Conservation (phyloP, 148 eudicot species). For the Arbutus unedo region DNA sequence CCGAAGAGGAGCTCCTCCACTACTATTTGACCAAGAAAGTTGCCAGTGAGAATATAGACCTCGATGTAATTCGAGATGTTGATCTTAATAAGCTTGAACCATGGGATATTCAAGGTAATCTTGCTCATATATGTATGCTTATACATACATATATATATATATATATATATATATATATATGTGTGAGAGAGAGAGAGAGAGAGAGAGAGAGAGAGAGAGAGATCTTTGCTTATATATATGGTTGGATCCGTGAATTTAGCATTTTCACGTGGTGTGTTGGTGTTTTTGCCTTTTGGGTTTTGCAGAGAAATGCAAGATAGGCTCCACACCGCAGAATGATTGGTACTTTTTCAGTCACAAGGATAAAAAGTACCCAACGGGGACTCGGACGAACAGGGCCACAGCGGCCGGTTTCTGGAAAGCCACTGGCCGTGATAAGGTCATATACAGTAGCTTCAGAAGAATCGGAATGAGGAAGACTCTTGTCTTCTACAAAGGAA, state of each 20-base stretch:
- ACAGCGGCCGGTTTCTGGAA: constrained; percentile 26
- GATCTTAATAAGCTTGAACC: constrained; percentile 99
- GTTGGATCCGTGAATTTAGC: too few species aligned
- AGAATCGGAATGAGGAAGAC: constrained; percentile 30
- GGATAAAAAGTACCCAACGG: constrained; percentile 33
- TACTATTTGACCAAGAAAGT: constrained; percentile 89
- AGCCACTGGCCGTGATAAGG: constrained; percentile 28
- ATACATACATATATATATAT: too few species aligned
- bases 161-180: too few species aligned
- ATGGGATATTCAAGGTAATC: constrained; percentile 91
- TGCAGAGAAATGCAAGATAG: constrained; percentile 28
- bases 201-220: too few species aligned
- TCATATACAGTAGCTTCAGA: constrained; percentile 3
- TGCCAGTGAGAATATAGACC: constrained; percentile 77
- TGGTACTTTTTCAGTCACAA: constrained; percentile 41
- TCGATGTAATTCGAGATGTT: constrained; percentile 88
- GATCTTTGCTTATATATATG: too few species aligned
- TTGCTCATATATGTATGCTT: too few species aligned
- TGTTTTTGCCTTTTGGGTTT: background rate
- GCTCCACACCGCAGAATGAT: constrained; percentile 30
- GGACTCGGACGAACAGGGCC: constrained; percentile 25
- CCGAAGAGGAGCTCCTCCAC: constrained; percentile 85
- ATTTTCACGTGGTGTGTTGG: background rate
- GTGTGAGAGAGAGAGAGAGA: too few species aligned
- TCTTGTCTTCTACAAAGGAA: constrained; percentile 26